phyloP scores from a whole-genome alignment of 352 stramenopile genomes.

The Pythium chondricola region DNA sequence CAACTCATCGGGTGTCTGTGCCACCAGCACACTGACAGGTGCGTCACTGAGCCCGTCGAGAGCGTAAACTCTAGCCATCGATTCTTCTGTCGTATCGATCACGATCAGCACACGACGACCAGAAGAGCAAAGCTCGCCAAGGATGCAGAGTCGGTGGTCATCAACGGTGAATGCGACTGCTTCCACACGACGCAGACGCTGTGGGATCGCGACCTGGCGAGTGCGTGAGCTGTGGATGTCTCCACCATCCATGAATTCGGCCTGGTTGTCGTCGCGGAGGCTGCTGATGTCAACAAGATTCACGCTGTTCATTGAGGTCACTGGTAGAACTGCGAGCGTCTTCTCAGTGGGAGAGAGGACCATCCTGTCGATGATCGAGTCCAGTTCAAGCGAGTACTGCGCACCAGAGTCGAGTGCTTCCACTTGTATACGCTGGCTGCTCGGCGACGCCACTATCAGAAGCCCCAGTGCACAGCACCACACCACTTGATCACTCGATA shows the following conservation, averaged over 20 bases:
- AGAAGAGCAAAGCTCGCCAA: neutral
- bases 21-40: constrained; percentile 1
- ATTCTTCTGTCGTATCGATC: constrained; percentile 4
- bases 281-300: too few relatives aligned
- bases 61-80: too few relatives aligned
- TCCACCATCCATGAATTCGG: neutral
- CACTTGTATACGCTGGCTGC: too few relatives aligned
- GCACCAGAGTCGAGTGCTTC: constrained; percentile 11
- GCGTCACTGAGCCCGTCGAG: neutral
- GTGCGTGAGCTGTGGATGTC: constrained; percentile 10
- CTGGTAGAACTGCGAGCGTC: neutral
- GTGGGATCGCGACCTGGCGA: constrained; percentile 1
- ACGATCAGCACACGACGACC: constrained; percentile 2
- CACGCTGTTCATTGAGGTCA: too few relatives aligned
- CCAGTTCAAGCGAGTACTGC: constrained; percentile 3
- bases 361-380: neutral
- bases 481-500: too few relatives aligned
- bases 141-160: constrained; percentile 6
- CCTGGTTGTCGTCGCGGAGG: neutral
- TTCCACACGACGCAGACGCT: neutral
- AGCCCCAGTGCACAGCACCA: too few relatives aligned
- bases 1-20: constrained; percentile 15
- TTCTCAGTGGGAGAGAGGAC: constrained; percentile 6
- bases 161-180: constrained; percentile 13
- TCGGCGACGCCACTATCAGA: too few relatives aligned